Base-by-base conservation (phyloP, 2,329 filamentous ascomycete genomes). In the Cercospora citrullina region DNA sequence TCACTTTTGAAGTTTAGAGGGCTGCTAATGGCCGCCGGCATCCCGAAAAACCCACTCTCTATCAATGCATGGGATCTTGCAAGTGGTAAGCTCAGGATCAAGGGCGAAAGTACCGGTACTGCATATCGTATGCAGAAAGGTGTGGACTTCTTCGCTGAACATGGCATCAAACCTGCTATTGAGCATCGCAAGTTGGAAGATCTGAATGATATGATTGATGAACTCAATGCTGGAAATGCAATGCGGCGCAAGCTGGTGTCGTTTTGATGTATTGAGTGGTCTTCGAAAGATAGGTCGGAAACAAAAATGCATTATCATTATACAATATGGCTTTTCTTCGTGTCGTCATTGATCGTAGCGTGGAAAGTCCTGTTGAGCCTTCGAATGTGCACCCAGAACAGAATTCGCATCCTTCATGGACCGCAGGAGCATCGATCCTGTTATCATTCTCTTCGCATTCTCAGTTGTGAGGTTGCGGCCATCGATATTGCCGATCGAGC, bases 211-310 rank as follows among this genome's bases (percentile, higher is more conserved):
- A 51, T 26, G 45, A 26, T 51, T 23, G 45, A 51, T 7, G 45
- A 26, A 3, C 21, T 51, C 18, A 21, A 51, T 51, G 45, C 45
- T 23, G 45, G 45, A 16, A 51, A 51, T 3, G 45, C 45, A 21
- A 51, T 51, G 45, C 45, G 45, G 21, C 45, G 45, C 26, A 51
- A 51, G 45, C 21, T 51, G 2, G 28, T 45, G 21, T 36, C 18
- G 5, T 60, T 60, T 14, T 36, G 14, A 60, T 42, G 10, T 14
- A n/a, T 16, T 5, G 6, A 21, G 16, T 9, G 12, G 58, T 18
- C 63, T 68, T 55, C 64, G 66, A 26, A 59, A 62, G 14, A 67
- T 63, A 58, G 21, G 62, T 14, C 26, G 65, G 65, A 66, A 69
- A 60, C 16, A 61, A 60, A 14, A 30, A 26, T 31, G 9, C 30